These are phyloP conservation scores for Penicillium paradoxum DNA, from an alignment of 495 filamentous ascomycete genomes.

Conservation along the genomic window DNA sequence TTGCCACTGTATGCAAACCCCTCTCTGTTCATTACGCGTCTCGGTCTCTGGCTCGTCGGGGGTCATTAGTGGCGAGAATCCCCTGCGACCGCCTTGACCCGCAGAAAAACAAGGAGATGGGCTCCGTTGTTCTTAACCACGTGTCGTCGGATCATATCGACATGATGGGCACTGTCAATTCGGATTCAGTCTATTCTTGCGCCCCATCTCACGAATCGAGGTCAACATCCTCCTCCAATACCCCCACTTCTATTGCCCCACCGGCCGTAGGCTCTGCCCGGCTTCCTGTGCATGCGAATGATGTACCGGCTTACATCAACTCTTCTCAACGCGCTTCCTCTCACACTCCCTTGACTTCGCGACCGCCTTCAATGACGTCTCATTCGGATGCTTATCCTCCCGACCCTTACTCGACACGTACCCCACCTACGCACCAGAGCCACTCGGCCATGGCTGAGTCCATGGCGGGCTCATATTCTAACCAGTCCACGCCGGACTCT, in stretches of 20 bases:
- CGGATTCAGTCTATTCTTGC: conserved; percentile 36
- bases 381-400: conserved; percentile 20
- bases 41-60: too few species aligned
- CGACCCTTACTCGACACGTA: conserved; percentile 19
- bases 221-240: conserved; percentile 34
- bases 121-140: conserved; percentile 43
- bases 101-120: conserved; percentile 33
- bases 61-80: conserved; percentile 11
- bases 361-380: conserved; percentile 31
- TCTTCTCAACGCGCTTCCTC: conserved; percentile 27
- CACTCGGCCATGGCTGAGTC: conserved; percentile 3
- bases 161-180: conserved; percentile 45
- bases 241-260: conserved; percentile 42
- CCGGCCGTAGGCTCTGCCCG: conserved; percentile 37
- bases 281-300: conserved; percentile 30
- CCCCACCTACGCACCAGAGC: conserved; percentile 4
- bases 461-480: conserved; percentile 13
- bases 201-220: conserved; percentile 18
- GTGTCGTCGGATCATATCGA: conserved; percentile 42
- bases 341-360: conserved; percentile 22
- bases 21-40: neutral
- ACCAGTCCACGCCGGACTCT: conserved; percentile 45
- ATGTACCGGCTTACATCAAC: conserved; percentile 41
- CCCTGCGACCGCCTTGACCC: conserved; percentile 9
- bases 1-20: neutral